Evolutionary conservation across 257 asterid genomes (phyloP), one percentile per base, ranked within the genome.

Genomic region (Penstemon eatonii): DNA sequence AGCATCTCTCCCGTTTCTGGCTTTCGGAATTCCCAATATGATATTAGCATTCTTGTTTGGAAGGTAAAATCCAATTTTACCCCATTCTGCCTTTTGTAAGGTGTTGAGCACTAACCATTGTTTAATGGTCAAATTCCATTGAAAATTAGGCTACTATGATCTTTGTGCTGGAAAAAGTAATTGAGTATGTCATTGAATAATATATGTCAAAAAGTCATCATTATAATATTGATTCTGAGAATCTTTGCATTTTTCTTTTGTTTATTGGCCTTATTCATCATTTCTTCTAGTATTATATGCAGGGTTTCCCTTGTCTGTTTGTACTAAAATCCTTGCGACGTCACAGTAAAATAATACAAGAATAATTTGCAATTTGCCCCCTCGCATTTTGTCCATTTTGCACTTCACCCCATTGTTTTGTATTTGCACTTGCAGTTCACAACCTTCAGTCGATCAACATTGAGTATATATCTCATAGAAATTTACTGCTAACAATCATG

Each of bases 1-100:
- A 89, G 93, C 85, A 91, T 91, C 75, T 91, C 97, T 9, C 97
- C 97, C 3, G 93, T 91, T 65, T 91, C 97, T 6, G 85, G 74
- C 25, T 73, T 56, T 7, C 38, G 86, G 68, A 85, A 80, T 66
- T 82, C 95, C 1, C 97, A 91, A 55, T 91, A 89, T 60, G 97
- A 91, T 75, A 87, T 91, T 69, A 81, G 88, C 73, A 87, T 91
- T 72, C 93, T 87, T 74, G 78, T 91, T 53, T 91, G 96, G 97
- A 91, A 91, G 97, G 97, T 91, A 85, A 73, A 76, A 9, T 79
- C 80, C 78, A 71, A 83, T 57, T 56, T 33, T 70, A 41, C 51
- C 63, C 77, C 73, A 60, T 53, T 10, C 52, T 44, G 37, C 69
- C 25, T 67, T 56, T 66, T 44, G 38, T 53, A 61, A 67, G 52